Evolutionary conservation across 2,329 filamentous ascomycete species (phyloP).

Genomic region (Pseudogymnoascus sp.): DNA sequence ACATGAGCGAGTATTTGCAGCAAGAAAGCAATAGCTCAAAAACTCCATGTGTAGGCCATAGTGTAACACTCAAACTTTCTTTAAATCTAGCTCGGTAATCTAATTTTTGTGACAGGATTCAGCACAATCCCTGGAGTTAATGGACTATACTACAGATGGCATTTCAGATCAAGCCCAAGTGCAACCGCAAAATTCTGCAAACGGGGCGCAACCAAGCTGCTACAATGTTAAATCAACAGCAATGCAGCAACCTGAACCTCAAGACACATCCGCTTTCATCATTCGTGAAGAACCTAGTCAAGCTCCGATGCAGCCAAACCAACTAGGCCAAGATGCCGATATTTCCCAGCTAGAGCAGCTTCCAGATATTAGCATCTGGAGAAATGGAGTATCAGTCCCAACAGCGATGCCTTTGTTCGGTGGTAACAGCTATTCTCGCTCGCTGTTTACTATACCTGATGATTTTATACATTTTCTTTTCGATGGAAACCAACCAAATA

Average conservation of each 20-base stretch:
- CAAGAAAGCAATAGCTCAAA: constrained; percentile 47
- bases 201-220: constrained; percentile 26
- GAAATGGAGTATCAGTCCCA: constrained; percentile 48
- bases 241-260: constrained; percentile 21
- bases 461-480: constrained; percentile 83
- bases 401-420: constrained; percentile 81
- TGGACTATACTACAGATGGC: too few species aligned
- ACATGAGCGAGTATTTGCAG: constrained; percentile 70
- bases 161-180: constrained; percentile 14
- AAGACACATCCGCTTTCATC: constrained; percentile 19
- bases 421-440: constrained; percentile 73
- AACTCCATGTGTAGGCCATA: neutral
- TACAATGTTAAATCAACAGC: constrained; percentile 25
- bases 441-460: constrained; percentile 77
- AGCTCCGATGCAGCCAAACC: constrained; percentile 23
- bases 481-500: constrained; percentile 54
- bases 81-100: constrained; percentile 24
- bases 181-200: constrained; percentile 27
- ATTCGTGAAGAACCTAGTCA: neutral
- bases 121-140: constrained; percentile 13
- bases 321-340: constrained; percentile 25
- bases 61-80: constrained; percentile 17
- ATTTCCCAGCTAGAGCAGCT: constrained; percentile 27
- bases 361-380: constrained; percentile 52
- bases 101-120: constrained; percentile 19